Evolutionary conservation across 129 eudicot species (phyloP).

Genomic region (Arctium minus): DNA sequence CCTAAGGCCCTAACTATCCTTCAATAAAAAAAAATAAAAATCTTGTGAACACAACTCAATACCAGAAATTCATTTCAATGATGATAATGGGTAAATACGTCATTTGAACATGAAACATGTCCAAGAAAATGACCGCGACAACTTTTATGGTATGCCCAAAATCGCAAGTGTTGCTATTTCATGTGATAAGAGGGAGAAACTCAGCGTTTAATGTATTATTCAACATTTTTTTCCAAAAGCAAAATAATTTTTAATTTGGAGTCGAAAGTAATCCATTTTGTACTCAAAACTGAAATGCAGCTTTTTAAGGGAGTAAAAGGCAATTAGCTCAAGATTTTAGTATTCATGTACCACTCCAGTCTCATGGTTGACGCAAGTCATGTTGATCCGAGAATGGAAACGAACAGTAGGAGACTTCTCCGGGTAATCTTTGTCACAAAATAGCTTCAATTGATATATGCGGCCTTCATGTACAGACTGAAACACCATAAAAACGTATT

Average conservation of each 20-base stretch:
- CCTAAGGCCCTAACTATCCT: neutral
- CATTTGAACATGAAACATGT: neutral
- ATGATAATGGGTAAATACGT: neutral
- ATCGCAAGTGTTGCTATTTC: neutral
- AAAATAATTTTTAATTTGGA: neutral
- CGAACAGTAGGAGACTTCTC: constrained; percentile 93
- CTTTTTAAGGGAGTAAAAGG: neutral
- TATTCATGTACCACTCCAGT: constrained; percentile 67
- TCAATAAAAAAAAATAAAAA: neutral
- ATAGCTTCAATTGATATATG: constrained; percentile 86
- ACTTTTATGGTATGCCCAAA: neutral
- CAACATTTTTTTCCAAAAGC: neutral
- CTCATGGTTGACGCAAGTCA: constrained; percentile 81
- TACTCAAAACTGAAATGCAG: neutral
- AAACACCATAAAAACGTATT: neutral
- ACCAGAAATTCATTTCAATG: neutral
- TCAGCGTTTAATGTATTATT: neutral
- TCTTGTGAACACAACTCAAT: neutral
- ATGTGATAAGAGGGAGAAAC: neutral
- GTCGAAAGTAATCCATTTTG: neutral
- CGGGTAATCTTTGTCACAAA: constrained; percentile 94
- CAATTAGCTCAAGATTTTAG: neutral
- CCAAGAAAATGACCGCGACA: neutral
- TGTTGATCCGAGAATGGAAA: constrained; percentile 78
- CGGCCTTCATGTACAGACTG: constrained; percentile 96